Percentiles rank a stretch among this genome's conserved stretches.
These are phyloP conservation scores for Diaporthe aspalathi DNA, from an alignment of 2,329 filamentous ascomycete species.

Conservation along the genomic window DNA sequence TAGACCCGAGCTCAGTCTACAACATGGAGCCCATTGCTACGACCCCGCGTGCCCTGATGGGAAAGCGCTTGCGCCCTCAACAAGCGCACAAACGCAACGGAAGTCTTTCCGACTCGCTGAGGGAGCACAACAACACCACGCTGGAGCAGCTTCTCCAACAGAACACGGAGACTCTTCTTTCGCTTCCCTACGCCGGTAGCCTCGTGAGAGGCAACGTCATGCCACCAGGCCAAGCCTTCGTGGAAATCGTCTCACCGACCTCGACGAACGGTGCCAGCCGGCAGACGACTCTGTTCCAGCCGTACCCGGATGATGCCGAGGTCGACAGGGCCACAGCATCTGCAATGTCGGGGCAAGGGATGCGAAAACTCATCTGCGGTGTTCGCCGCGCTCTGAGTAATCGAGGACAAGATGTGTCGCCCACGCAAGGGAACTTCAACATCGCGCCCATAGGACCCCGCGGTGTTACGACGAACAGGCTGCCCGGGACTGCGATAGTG, in stretches of 20 bases:
- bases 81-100: conserved; percentile 82
- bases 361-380: conserved; percentile 87
- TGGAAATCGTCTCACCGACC: conserved; percentile 71
- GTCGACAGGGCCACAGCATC: conserved; percentile 62
- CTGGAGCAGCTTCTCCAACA: conserved; percentile 62
- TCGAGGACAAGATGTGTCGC: conserved; percentile 56
- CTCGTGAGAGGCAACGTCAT: conserved; percentile 88
- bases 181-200: conserved; percentile 79
- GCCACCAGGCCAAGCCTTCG: conserved; percentile 83
- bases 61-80: conserved; percentile 68
- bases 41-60: conserved; percentile 67
- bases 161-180: conserved; percentile 68
- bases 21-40: conserved; percentile 65
- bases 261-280: conserved; percentile 58
- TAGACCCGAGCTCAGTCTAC: conserved; percentile 61
- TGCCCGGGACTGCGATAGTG: conserved; percentile 70
- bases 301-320: conserved; percentile 49
- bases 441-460: conserved; percentile 62
- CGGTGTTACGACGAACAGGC: conserved; percentile 66
- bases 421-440: conserved; percentile 60
- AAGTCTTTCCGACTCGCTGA: conserved; percentile 86
- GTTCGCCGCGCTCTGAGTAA: conserved; percentile 85
- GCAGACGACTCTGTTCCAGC: conserved; percentile 65
- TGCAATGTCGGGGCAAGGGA: conserved; percentile 76
- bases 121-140: conserved; percentile 68